Evolutionary conservation across 2,329 filamentous ascomycete genomes (phyloP), one percentile per base, ranked within the genome.

Genomic region (Epichloe hybrida): DNA sequence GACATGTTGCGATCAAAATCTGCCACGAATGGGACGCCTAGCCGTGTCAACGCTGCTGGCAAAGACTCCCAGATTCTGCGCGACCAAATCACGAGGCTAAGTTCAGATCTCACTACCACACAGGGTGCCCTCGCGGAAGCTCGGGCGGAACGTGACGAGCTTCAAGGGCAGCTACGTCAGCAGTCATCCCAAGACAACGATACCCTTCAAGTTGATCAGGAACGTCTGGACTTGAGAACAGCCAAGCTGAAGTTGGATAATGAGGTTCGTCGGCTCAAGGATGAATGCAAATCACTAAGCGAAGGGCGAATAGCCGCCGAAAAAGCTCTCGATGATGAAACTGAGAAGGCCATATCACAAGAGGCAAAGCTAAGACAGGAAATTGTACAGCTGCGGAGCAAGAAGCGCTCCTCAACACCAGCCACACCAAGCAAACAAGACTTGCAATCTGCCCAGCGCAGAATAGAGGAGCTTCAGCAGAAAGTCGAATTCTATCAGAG

Each of bases 201-300:
- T 52, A 78, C 74, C 1, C 75, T 79, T 57, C 76, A 75, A 12
- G 63, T 84, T 44, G 83, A 87, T 56, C 78, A 82, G 54, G 84
- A 88, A 59, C 81, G 83, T 55, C 68, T 84, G 44, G 81, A 87
- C 50, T 69, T 88, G 23, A 79, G 82, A 17, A 80, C 81, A 31
- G 69, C 77, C n/a, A 84, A 83, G 61, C 69, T 81, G 54, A 83
- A 81, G 59, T 72, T 86, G 17, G 84, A 88, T 55, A 75, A 71
- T 53, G 84, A 88, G 58, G 70, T 85, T 15, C 78, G 80, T 41
- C 73, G 81, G 12, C 68, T 86, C 15, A 78, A 72, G 48, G 80
- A 84, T 8, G 83, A 88, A 61, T 83, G 81, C 58, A 73, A 71
- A 50, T 62, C 70, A 1, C 66, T 86, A 38, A 53, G 70, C 12